Base-by-base conservation (phyloP, 23 red algal species). In the Pyropia haitanensis region DNA sequence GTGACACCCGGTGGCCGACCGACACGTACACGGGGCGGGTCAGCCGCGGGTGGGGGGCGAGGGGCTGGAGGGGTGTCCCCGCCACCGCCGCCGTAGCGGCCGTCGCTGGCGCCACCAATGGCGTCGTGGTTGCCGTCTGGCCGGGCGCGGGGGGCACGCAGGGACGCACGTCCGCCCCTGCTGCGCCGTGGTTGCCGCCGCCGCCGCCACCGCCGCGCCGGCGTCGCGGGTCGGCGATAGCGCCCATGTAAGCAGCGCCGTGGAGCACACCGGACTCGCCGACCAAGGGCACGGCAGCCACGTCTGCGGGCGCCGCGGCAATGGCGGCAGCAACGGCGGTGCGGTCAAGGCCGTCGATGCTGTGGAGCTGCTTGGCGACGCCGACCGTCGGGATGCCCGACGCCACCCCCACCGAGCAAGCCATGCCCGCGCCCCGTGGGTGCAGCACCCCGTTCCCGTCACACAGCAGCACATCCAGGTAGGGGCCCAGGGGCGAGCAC, bases 371-470 rank as follows among this genome's bases (percentile, higher is more conserved):
- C 75, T 98, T 98, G 0, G 85, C 88, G 18, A 91, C 86, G 26
- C 94, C 94, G 15, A 98, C 63, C 25, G 85, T 91, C 3, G 84
- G 94, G 16, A 98, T 26, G 16, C 68, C 48, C 27, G 67, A 34
- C 34, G 46, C 58, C 2, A 98, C 79, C 49, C 94, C 94, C 21
- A 98, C 72, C 15, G 80, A 71, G 54, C 86, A 88, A 19, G 94
- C 94, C 24, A 90, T 55, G 33, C 94, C 94, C 14, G 75, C 80
- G 10, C 85, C 68, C 26, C 81, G 63, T 18, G 94, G 94, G 56
- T 98, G 94, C 26, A 90, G 80, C 10, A 98, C 18, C 2, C 94
- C 94, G 64, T 98, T 98, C n/a, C 94, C 94, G 54, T 98, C 94
- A 12, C 91, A 56, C 15, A 98, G 51, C 46, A 98, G 68, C 59